These are phyloP conservation scores for Mycosphaerella arachidis DNA, from an alignment of 2,329 filamentous ascomycete species.

Conservation along the genomic window DNA sequence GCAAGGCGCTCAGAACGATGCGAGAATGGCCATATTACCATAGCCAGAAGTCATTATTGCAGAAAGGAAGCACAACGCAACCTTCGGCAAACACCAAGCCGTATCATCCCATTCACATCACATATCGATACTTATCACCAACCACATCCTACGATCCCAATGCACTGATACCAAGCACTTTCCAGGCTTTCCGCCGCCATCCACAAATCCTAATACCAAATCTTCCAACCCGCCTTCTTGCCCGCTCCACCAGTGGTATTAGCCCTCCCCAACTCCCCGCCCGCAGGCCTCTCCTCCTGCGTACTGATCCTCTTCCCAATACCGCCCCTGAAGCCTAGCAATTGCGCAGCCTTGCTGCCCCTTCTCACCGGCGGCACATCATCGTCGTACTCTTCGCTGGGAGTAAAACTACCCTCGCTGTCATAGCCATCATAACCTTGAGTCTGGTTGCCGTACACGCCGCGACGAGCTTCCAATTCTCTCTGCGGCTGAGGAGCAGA, in stretches of 20 bases:
- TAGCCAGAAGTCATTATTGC: too few species aligned
- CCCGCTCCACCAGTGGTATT: constrained; percentile 23
- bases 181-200: too few species aligned
- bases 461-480: not conserved
- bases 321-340: constrained; percentile 25
- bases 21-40: too few species aligned
- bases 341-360: constrained; percentile 31
- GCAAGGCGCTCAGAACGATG: too few species aligned
- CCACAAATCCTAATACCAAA: constrained; percentile 17
- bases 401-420: constrained; percentile 24
- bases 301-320: constrained; percentile 7
- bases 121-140: constrained; percentile 37
- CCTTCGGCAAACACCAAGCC: too few species aligned
- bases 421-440: constrained; percentile 14
- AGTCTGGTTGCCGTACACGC: not conserved
- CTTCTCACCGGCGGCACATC: constrained; percentile 17
- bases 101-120: not conserved
- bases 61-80: too few species aligned
- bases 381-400: constrained; percentile 27
- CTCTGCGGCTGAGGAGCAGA: constrained; percentile 7
- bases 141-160: constrained; percentile 35
- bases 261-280: constrained; percentile 6
- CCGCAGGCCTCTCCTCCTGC: constrained; percentile 15
- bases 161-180: not conserved
- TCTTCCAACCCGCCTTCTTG: constrained; percentile 32